Base-by-base conservation (phyloP, 495 filamentous ascomycete species). In the Hypoxylon crocopeplum region DNA sequence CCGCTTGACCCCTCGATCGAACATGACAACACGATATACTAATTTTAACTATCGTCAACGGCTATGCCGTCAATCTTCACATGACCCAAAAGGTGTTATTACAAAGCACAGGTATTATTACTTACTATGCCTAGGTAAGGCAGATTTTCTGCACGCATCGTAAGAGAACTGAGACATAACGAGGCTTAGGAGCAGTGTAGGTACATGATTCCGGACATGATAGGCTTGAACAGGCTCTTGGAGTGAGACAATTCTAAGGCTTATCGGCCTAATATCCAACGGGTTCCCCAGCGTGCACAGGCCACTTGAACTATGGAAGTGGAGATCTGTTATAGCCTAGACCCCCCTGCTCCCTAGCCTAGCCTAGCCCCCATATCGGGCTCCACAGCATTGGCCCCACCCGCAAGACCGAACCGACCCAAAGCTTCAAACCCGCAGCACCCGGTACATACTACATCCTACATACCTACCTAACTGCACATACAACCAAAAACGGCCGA, bases 151-250 rank as follows among this genome's bases (percentile, higher is more conserved):
- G 61, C 61, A 51, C 19, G 41, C 55, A 47, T 64, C 49, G 55
- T 64, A 55, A 59, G 61, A 64, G 61, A 64, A 64, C 22, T 64
- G 50, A 64, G 61, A 64, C 61, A 64, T 5, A 13, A 61, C 2
- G 25, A 51, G 61, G 61, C 61, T 64, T 30, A 39, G 61, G 21
- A 50, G 40, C 17, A 6, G 49, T 56, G 37, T 27, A 49, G 22
- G 36, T 48, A 56, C 19, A 29, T 56, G 44, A 59, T 30, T 4
- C 37, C 21, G 34, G 16, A 22, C 16, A 46, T 64, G 55, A 64
- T 64, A 64, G 61, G 61, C 29, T 56, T 64, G 49, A 50, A 12
- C 42, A 55, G 49, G 32, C 12, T 21, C 44, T 50, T 55, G 39
- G 39, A 51, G 61, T 64, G 55, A 64, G 61, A 64, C 61, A 64